These are phyloP conservation scores for Xylaria sp. DNA, from an alignment of 495 filamentous ascomycete species.

Conservation along the genomic window DNA sequence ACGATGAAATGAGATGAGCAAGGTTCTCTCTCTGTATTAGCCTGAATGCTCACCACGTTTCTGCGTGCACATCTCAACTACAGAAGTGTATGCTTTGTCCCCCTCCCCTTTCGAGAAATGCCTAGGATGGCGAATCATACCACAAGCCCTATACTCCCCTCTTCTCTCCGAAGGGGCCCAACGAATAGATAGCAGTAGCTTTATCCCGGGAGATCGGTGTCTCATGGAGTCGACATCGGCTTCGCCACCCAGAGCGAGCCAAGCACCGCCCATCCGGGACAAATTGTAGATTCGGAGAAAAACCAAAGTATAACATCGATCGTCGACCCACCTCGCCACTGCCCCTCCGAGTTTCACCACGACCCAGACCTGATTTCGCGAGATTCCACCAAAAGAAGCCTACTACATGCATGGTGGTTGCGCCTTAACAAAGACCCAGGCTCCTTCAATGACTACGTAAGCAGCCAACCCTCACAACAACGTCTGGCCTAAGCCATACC, in stretches of 20 bases:
- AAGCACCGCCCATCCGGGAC: not conserved
- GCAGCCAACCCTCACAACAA: not conserved
- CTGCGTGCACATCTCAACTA: not conserved
- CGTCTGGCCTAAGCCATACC: slow-evolving; percentile 17
- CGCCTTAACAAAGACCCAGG: not conserved
- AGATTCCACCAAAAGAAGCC: not conserved
- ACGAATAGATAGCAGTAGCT: not conserved
- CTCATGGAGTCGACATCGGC: not conserved
- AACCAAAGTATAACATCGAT: slow-evolving; percentile 21
- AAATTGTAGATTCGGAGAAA: slow-evolving; percentile 13
- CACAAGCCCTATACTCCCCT: not conserved
- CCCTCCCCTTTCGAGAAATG: not conserved
- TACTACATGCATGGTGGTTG: not conserved
- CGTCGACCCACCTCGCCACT: slow-evolving; percentile 8
- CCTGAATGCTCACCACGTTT: slow-evolving; percentile 8
- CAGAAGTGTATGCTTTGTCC: not conserved
- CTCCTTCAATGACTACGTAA: slow-evolving; percentile 8
- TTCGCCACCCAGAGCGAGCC: not conserved
- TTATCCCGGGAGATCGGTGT: slow-evolving; percentile 22
- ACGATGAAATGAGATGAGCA: not conserved
- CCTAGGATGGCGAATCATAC: not conserved
- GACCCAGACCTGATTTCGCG: not conserved
- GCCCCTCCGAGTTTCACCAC: not conserved
- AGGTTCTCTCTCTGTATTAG: not conserved
- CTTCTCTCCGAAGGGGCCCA: not conserved